Base-by-base conservation (phyloP, 306 rosid species). In the Rosa persica region DNA sequence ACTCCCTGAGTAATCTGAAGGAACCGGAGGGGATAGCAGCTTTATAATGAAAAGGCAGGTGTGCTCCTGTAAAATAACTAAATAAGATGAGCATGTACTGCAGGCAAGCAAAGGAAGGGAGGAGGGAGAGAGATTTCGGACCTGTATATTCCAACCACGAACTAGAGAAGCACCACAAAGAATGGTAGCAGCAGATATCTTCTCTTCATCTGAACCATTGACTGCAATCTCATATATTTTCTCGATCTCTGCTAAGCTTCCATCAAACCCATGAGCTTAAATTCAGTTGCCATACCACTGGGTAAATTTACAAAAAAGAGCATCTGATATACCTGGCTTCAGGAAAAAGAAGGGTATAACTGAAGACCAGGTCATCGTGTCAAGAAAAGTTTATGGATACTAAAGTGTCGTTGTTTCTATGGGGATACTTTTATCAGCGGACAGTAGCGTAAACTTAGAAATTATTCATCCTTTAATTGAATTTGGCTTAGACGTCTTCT, bases 131-230 rank as follows among this genome's bases (percentile, higher is more conserved):
- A 38, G 39, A 67, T 76, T 47, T 7, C 12, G 62, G 82, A 95
- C 98, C 93, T 95, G 98, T 77, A 92, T 78, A 87, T 93, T 92
- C 98, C 98, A 95, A 70, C 98, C 98, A 80, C 95, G 91, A 80
- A 81, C 74, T 62, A 95, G 83, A 87, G 98, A 92, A 68, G 93
- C 93, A 77, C 98, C 98, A 78, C 97, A 95, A 78, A 92, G 88
- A 84, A 95, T 83, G 87, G 91, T 84, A 72, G 97, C 98, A 64
- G 96, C 98, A 67, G 90, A 90, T 78, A 92, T 88, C 87, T 82
- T 95, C 86, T 95, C 98, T 49, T 92, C 98, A 42, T 90, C 88
- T 51, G 97, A 91, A 77, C 98, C 97, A 82, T 74, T 88, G 84
- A 84, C 77, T 68, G 98, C 92, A 87, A 95, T 85, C 88, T 92